Percentiles rank a stretch among this genome's conserved stretches.
Evolutionary conservation across 768 basidiomycete species (phyloP).

Genomic region (Tubosaeta sp.): DNA sequence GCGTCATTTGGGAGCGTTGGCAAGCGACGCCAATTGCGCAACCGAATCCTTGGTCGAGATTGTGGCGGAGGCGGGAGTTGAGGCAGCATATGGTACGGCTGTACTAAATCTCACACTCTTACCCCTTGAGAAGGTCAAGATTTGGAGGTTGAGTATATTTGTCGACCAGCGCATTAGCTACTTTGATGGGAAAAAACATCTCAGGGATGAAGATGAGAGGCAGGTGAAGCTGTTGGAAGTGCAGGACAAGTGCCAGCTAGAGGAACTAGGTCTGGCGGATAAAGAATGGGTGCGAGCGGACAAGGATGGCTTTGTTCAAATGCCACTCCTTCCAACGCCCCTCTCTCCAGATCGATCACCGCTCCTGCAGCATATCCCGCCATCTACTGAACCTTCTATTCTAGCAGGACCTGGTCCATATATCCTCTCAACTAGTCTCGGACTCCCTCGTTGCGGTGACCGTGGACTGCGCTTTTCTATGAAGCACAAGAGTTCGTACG

Average conservation of each 20-base stretch:
- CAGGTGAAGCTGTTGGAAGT: constrained; percentile 16
- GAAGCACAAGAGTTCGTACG: constrained; percentile 59
- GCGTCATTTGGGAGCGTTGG: constrained; percentile 1
- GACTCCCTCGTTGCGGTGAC: constrained; percentile 16
- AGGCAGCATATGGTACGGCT: constrained; percentile 47
- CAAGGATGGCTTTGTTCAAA: constrained; percentile 6
- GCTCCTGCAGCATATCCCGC: constrained; percentile 12
- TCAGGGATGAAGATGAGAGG: constrained; percentile 6
- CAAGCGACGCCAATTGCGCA: background rate
- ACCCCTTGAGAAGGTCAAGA: constrained; percentile 82
- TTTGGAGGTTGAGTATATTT: constrained; percentile 66
- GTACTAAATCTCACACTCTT: constrained; percentile 77
- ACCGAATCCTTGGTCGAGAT: background rate
- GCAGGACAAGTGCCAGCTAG: constrained; percentile 13
- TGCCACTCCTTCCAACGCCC: constrained; percentile 27
- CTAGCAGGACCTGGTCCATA: constrained; percentile 28
- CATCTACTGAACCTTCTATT: constrained; percentile 19
- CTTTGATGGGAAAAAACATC: background rate
- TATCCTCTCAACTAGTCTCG: constrained; percentile 9
- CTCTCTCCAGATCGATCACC: constrained; percentile 29
- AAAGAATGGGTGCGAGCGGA: constrained; percentile 8
- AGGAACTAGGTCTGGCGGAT: constrained; percentile 5
- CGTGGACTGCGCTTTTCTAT: constrained; percentile 66
- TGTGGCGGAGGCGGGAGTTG: constrained; percentile 9
- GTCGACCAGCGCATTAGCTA: constrained; percentile 54